phyloP scores from a whole-genome alignment of 495 filamentous ascomycete genomes.

The Apiosordaria backusii region DNA sequence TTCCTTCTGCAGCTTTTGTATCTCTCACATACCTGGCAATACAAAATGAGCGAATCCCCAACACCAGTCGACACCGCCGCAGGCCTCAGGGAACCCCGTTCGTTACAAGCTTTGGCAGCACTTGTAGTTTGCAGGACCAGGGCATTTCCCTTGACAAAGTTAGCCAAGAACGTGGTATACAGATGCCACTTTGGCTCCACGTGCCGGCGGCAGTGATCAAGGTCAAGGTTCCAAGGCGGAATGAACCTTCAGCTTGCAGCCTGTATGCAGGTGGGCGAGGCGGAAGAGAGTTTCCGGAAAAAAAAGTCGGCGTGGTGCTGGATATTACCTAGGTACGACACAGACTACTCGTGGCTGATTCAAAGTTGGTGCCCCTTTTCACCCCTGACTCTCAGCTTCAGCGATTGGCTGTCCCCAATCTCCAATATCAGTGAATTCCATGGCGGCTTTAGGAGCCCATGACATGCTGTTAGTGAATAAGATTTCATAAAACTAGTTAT shows the following conservation, averaged over 20 bases:
- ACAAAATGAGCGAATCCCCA: too few species aligned
- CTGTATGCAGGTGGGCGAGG: not conserved
- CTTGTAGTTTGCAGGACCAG: not conserved
- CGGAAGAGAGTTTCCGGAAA: not conserved
- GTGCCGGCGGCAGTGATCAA: not conserved
- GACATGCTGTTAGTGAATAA: too few species aligned
- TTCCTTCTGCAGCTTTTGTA: too few species aligned
- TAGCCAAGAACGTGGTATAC: not conserved
- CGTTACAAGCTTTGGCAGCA: not conserved
- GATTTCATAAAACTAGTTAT: too few species aligned
- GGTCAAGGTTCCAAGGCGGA: not conserved
- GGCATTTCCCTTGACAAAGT: not conserved
- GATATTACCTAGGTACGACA: not conserved
- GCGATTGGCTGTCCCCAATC: too few species aligned
- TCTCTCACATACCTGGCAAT: too few species aligned
- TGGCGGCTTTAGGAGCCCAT: too few species aligned
- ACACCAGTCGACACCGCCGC: too few species aligned
- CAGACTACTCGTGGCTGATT: not conserved
- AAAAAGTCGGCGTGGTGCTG: not conserved
- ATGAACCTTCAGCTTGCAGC: not conserved
- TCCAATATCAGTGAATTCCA: too few species aligned
- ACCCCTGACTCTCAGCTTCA: too few species aligned
- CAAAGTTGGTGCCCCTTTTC: too few species aligned
- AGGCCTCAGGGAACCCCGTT: too few species aligned
- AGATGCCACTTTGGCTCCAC: not conserved